Evolutionary conservation across 192 early-diverging fungal genomes (phyloP).

Genomic region (Rhizophagus prolifer): DNA sequence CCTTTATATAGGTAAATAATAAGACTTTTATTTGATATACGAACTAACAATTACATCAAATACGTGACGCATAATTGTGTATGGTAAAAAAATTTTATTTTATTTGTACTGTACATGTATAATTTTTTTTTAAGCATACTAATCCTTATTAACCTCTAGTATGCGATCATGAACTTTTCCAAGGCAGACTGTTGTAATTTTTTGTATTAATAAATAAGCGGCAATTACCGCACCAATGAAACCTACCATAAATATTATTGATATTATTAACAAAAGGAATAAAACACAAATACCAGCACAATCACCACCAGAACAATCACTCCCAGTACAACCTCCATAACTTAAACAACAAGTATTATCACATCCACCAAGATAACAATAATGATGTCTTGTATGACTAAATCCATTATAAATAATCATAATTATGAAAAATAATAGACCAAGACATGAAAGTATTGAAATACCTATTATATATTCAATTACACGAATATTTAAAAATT

Average conservation of each 20-base stretch:
- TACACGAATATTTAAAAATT: not conserved
- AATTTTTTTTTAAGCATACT: not conserved
- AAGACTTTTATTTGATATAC: too few relatives aligned
- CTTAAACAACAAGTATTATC: not conserved
- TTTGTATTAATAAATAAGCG: constrained; percentile 3
- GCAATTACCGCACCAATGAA: not conserved
- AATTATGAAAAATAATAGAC: not conserved
- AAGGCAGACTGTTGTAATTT: not conserved
- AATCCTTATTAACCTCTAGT: not conserved
- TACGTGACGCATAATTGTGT: too few relatives aligned
- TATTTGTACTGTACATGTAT: too few relatives aligned
- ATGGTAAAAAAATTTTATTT: too few relatives aligned
- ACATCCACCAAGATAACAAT: constrained; percentile 1
- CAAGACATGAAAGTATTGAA: not conserved
- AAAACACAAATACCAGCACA: not conserved
- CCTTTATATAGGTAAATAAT: too few relatives aligned
- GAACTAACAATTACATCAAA: too few relatives aligned
- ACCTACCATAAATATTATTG: not conserved
- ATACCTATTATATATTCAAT: not conserved
- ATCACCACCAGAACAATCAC: not conserved
- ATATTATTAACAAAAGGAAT: not conserved
- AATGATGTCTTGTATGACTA: not conserved
- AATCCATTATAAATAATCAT: not conserved
- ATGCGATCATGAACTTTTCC: not conserved
- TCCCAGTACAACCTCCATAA: not conserved